Base-by-base conservation (phyloP, 1,139 yeast species). In the Meyerozyma carpophila region DNA sequence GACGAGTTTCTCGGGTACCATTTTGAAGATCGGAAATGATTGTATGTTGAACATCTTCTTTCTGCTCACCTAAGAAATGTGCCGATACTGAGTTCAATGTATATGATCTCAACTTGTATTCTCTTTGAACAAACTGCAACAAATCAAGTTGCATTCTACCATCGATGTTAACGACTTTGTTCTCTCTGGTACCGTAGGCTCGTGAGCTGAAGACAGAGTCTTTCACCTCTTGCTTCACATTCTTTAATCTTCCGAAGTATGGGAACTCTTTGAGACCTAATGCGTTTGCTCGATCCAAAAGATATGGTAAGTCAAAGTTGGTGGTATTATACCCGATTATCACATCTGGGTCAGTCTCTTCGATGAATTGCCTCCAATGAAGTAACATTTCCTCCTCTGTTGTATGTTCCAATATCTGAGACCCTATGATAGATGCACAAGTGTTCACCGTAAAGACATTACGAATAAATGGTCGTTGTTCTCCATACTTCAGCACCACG, bases 11-110 rank as follows among this genome's bases (percentile, higher is more conserved):
- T 18, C 86, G 76, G 32, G 80, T 88, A 37, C 98, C 98, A 56
- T 91, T 88, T 56, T 93, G 98, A 47, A 94, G 73, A 49, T 89
- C 96, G 0, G 98, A 88, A 62, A 94, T 94, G 53, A 93, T 93
- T 3, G 97, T 87, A 63, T 91, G 96, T 49, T 91, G 98, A 8
- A 94, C 98, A 61, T 94, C 99, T 66, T 94, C 99, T 58, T 94
- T 94, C 57, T 94, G 98, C 56, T 94, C 98, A 27, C 88, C 90
- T 53, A 94, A 63, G 59, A 94, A 94, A 56, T 90, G 91, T 0
- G 98, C 95, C 4, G 96, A 87, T 0, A 94, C 99, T 0, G 98
- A 87, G 63, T 94, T 94, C 63, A 94, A 73, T 0, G 98, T 91
- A 63, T 94, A 94, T 3, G 96, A 87, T 66, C 99, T 79, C 53